Conservation (phyloP, 139 green algal species). For the Tetradesmus obliquus region DNA sequence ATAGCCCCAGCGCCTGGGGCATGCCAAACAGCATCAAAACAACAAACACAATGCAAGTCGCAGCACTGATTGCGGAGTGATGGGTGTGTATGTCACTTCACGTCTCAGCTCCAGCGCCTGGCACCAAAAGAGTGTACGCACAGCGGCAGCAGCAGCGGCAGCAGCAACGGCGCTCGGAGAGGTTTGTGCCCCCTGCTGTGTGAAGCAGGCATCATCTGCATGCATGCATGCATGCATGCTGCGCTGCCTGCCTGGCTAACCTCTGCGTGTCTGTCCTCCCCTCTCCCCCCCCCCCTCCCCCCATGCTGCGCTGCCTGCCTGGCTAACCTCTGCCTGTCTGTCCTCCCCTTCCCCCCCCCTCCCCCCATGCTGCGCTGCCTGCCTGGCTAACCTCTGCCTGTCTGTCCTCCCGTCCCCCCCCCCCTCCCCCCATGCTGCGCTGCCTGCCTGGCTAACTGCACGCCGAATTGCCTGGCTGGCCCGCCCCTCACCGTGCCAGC, state of each 20-base stretch:
- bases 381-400: background rate
- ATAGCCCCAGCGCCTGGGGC: slow-evolving; percentile 91
- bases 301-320: background rate
- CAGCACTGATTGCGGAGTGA: background rate
- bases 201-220: background rate
- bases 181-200: no score
- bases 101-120: no score
- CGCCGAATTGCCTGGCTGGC: background rate
- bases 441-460: background rate
- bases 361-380: background rate
- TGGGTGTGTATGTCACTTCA: no score
- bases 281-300: no score
- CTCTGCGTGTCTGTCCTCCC: no score
- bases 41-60: background rate
- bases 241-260: background rate
- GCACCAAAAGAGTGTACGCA: no score
- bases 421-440: background rate
- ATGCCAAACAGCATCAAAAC: background rate
- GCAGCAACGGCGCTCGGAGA: no score
- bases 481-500: no score
- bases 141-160: no score
- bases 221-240: background rate
- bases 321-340: no score
- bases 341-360: no score
- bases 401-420: no score